A percentile compares a stretch with the other conserved stretches of the same genome.
phyloP scores from a whole-genome alignment of 1,284 basidiomycete species.

The Porodaedalea pini region DNA sequence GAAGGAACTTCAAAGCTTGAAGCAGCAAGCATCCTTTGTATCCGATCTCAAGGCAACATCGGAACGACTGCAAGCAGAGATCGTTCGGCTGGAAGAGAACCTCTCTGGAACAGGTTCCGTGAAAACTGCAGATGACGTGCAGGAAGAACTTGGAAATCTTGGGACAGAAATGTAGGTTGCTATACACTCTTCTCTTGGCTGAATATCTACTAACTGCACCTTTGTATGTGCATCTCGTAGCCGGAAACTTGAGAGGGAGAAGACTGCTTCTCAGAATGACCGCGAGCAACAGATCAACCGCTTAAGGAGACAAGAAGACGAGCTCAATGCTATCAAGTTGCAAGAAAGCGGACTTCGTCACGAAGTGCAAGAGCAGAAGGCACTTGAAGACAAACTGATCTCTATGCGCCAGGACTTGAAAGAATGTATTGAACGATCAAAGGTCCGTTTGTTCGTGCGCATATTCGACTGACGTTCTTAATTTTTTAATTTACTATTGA shows the following conservation, averaged over 20 bases:
- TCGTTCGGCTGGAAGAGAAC: conserved; percentile 64
- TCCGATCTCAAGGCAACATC: conserved; percentile 63
- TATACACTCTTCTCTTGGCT: not conserved
- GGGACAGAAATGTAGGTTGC: conserved; percentile 61
- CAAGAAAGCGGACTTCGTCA: conserved; percentile 58
- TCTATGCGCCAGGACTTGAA: conserved; percentile 59
- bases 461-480: not conserved
- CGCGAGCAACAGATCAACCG: conserved; percentile 62
- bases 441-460: conserved; percentile 38
- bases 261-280: conserved; percentile 54
- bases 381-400: conserved; percentile 58
- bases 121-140: conserved; percentile 83
- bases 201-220: not conserved
- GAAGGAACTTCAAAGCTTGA: conserved; percentile 63
- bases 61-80: conserved; percentile 61
- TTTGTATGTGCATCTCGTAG: conserved; percentile 35
- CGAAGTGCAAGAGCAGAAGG: conserved; percentile 60
- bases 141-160: conserved; percentile 66
- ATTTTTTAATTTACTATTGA: conserved; percentile 3
- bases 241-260: conserved; percentile 68
- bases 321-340: conserved; percentile 60
- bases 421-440: conserved; percentile 40
- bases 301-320: conserved; percentile 54
- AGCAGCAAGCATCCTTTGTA: conserved; percentile 62
- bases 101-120: conserved; percentile 69